phyloP scores from a whole-genome alignment of 352 stramenopile species.

The Globisporangium cystogenes region DNA sequence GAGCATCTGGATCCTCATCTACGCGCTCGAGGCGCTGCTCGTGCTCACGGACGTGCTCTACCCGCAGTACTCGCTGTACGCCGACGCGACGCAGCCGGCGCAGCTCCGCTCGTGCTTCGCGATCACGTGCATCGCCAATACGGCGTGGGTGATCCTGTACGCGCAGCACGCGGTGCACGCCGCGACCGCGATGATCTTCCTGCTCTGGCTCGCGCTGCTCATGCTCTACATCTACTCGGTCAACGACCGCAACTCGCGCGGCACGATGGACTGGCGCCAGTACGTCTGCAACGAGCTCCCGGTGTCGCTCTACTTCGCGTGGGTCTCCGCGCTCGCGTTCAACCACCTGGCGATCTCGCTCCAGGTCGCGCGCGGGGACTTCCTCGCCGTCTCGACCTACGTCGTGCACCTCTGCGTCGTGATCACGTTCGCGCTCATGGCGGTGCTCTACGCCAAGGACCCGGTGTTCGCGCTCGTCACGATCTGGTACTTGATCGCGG shows the following conservation, averaged over 20 bases:
- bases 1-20: conserved; percentile 64
- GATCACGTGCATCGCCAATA: conserved; percentile 60
- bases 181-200: conserved; percentile 53
- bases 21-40: conserved; percentile 54
- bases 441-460: conserved; percentile 58
- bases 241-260: conserved; percentile 54
- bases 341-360: conserved; percentile 63
- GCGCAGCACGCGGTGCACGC: conserved; percentile 46
- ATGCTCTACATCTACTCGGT: conserved; percentile 79
- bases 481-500: conserved; percentile 67
- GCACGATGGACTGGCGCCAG: conserved; percentile 46
- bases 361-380: conserved; percentile 45
- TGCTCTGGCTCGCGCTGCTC: conserved; percentile 66
- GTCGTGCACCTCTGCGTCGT: conserved; percentile 55
- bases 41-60: conserved; percentile 62
- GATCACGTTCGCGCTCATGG: conserved; percentile 53
- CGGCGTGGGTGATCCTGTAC: conserved; percentile 57
- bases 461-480: conserved; percentile 47
- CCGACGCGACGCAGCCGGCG: conserved; percentile 53
- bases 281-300: conserved; percentile 74
- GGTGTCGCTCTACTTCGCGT: conserved; percentile 75
- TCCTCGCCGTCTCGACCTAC: conserved; percentile 52
- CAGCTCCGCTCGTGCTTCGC: conserved; percentile 66
- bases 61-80: conserved; percentile 63
- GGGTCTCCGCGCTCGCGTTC: conserved; percentile 66